Percentiles rank a stretch among this genome's conserved stretches.
phyloP scores from a whole-genome alignment of 805 yeast species.

The Zygosaccharomyces bailii region DNA sequence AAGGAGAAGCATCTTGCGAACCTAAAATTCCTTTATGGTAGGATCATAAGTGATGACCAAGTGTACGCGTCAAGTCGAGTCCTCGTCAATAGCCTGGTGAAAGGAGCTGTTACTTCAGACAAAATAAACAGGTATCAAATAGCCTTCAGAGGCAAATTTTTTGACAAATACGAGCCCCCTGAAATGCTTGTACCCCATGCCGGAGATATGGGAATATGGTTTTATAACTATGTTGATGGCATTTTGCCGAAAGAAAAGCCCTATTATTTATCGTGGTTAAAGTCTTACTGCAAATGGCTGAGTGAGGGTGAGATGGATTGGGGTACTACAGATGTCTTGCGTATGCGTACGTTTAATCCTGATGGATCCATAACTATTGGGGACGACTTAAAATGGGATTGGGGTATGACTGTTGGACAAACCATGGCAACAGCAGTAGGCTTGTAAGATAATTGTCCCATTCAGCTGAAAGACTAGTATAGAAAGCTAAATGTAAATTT shows the following conservation, averaged over 20 bases:
- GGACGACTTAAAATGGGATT: slow-evolving; percentile 38
- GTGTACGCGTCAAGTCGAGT: slow-evolving; percentile 41
- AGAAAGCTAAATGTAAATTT: no score
- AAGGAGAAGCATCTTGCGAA: slow-evolving; percentile 15
- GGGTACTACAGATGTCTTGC: slow-evolving; percentile 28
- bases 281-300: slow-evolving; percentile 35
- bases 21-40: slow-evolving; percentile 33
- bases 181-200: slow-evolving; percentile 39
- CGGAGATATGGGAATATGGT: slow-evolving; percentile 39
- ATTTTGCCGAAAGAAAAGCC: slow-evolving; percentile 30
- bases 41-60: slow-evolving; percentile 39
- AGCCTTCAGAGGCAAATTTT: slow-evolving; percentile 30
- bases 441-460: not conserved
- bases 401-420: slow-evolving; percentile 37
- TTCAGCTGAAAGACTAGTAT: no score
- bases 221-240: slow-evolving; percentile 27
- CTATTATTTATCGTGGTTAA: slow-evolving; percentile 26
- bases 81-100: slow-evolving; percentile 33
- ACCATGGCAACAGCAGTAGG: slow-evolving; percentile 8
- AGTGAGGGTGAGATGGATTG: slow-evolving; percentile 33
- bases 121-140: slow-evolving; percentile 33
- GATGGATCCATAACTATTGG: slow-evolving; percentile 32
- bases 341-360: slow-evolving; percentile 30
- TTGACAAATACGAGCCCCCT: slow-evolving; percentile 23
- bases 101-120: slow-evolving; percentile 11